These are phyloP conservation scores for Wickerhamiella qilinensis DNA, from an alignment of 805 yeast genomes.

Conservation along the genomic window DNA sequence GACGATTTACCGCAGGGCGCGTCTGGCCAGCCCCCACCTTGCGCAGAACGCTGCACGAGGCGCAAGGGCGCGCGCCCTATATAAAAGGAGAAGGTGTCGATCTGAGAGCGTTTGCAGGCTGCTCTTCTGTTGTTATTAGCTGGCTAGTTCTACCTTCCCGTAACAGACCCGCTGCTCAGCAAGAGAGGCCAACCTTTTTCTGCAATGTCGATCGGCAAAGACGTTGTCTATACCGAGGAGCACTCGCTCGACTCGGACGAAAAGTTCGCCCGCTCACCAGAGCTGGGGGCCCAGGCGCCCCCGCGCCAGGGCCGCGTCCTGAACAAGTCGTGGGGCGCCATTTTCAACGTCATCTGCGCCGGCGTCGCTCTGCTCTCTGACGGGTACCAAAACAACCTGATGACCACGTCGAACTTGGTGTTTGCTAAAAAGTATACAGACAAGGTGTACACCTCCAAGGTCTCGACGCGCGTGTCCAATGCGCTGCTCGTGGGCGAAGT, in stretches of 20 bases:
- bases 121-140: no score
- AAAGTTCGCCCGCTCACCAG: background rate
- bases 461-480: conserved; percentile 54
- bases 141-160: no score
- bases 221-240: background rate
- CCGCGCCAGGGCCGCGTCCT: background rate
- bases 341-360: conserved; percentile 37
- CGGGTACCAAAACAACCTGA: conserved; percentile 60
- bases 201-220: background rate
- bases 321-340: conserved; percentile 8
- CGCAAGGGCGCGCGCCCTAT: no score
- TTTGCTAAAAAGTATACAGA: conserved; percentile 36
- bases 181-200: no score
- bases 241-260: background rate
- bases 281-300: background rate
- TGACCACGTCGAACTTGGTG: conserved; percentile 51
- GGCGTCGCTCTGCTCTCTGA: conserved; percentile 67
- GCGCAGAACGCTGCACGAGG: no score
- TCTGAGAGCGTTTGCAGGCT: no score
- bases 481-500: conserved; percentile 55
- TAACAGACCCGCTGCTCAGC: no score
- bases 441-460: conserved; percentile 25
- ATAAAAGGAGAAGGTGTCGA: no score
- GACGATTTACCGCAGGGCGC: no score
- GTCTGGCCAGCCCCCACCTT: no score